phyloP scores from a whole-genome alignment of 2,329 filamentous ascomycete species.

The Mycosphaerella arachidis region DNA sequence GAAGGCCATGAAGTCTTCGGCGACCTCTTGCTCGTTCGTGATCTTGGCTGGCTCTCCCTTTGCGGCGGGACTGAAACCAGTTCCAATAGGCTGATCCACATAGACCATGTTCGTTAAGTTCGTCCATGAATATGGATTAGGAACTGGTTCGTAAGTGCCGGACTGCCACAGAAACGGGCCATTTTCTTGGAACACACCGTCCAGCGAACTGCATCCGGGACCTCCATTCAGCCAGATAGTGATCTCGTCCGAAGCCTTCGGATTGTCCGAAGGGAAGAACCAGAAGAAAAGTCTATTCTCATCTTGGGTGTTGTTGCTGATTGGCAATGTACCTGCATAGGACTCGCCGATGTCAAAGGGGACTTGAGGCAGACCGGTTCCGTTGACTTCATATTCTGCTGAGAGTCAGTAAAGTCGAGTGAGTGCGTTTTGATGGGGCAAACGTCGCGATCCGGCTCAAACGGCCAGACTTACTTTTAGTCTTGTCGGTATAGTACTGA shows the following conservation, averaged over 20 bases:
- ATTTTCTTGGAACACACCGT: conserved; percentile 19
- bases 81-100: conserved; percentile 51
- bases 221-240: conserved; percentile 1
- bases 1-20: conserved; percentile 40
- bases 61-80: conserved; percentile 35
- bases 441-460: no score
- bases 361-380: conserved; percentile 33
- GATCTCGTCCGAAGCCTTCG: conserved; percentile 31
- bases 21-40: conserved; percentile 39
- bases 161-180: conserved; percentile 40
- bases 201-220: conserved; percentile 3
- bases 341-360: conserved; percentile 43
- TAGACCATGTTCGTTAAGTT: conserved; percentile 73
- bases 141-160: conserved; percentile 35
- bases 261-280: conserved; percentile 46
- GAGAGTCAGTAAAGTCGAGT: conserved; percentile 29
- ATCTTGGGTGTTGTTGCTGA: conserved; percentile 39
- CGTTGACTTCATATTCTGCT: conserved; percentile 29
- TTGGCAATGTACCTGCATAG: conserved; percentile 49
- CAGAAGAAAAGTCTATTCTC: conserved; percentile 44
- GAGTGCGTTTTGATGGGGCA: no score
- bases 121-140: conserved; percentile 45
- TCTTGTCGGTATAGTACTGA: conserved; percentile 4
- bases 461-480: conserved; percentile 20
- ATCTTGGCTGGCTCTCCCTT: conserved; percentile 32